These are phyloP conservation scores for Ophiostoma sp. DNA, from an alignment of 2,329 filamentous ascomycete genomes.

Conservation along the genomic window DNA sequence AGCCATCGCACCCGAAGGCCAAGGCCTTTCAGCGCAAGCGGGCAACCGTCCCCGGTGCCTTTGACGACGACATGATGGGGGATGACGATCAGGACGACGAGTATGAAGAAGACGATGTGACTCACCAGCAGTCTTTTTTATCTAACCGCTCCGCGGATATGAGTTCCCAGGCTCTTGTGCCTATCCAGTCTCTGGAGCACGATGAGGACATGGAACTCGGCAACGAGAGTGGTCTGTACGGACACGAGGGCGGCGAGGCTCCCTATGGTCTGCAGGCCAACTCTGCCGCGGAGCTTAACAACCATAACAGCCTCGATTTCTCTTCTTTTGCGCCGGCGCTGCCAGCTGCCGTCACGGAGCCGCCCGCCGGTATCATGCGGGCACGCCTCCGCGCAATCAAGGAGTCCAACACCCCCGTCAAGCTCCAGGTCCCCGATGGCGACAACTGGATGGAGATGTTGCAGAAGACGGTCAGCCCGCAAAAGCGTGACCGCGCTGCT, in stretches of 20 bases:
- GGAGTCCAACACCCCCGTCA: conserved; percentile 53
- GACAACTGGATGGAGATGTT: conserved; percentile 93
- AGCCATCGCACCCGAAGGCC: conserved; percentile 49
- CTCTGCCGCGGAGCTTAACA: conserved; percentile 66
- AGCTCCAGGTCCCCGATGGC: conserved; percentile 58
- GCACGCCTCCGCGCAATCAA: conserved; percentile 60
- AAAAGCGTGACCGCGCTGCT: conserved; percentile 82
- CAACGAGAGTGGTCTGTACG: conserved; percentile 69
- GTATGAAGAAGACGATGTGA: conserved; percentile 47
- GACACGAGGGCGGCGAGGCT: conserved; percentile 64
- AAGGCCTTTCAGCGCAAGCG: conserved; percentile 45
- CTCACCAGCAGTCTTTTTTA: conserved; percentile 74
- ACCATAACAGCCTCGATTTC: conserved; percentile 34
- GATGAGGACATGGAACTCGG: conserved; percentile 68
- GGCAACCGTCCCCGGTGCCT: conserved; percentile 68
- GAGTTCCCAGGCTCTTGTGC: conserved; percentile 55
- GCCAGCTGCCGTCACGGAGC: conserved; percentile 43
- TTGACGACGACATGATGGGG: conserved; percentile 59
- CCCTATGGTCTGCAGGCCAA: conserved; percentile 69
- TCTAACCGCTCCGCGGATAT: conserved; percentile 82
- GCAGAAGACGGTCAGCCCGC: conserved; percentile 86
- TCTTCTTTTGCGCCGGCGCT: conserved; percentile 48
- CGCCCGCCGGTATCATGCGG: conserved; percentile 57
- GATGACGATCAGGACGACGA: conserved; percentile 56
- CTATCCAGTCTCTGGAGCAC: conserved; percentile 46